Evolutionary conservation across 192 early-diverging fungal species (phyloP).

Genomic region (Coemansia sp.): DNA sequence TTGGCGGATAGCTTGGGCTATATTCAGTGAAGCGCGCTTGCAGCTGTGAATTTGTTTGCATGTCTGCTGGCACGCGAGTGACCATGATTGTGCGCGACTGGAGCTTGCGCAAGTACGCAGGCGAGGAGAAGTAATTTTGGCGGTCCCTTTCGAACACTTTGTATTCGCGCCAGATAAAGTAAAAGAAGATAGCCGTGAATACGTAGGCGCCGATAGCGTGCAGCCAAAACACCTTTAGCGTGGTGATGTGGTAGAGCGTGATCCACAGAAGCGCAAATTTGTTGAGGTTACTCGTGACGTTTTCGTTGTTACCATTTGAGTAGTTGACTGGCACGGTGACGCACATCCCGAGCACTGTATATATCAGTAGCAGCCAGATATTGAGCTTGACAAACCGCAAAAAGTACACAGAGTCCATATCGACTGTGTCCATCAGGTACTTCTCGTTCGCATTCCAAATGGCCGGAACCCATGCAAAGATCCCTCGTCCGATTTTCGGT

Average conservation of each 20-base stretch:
- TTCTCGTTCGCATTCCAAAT: slow-evolving; percentile 61
- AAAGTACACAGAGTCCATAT: slow-evolving; percentile 71
- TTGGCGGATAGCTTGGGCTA: slow-evolving; percentile 44
- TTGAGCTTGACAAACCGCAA: slow-evolving; percentile 66
- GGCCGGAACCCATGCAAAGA: slow-evolving; percentile 66
- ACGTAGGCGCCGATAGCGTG: slow-evolving; percentile 62
- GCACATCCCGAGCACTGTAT: slow-evolving; percentile 61
- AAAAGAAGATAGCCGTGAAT: slow-evolving; percentile 59
- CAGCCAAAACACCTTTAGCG: slow-evolving; percentile 61
- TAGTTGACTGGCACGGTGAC: slow-evolving; percentile 67
- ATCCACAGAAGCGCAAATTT: slow-evolving; percentile 46
- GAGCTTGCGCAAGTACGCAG: slow-evolving; percentile 61
- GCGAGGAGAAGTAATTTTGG: slow-evolving; percentile 61
- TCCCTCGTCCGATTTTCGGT: slow-evolving; percentile 62
- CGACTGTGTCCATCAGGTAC: slow-evolving; percentile 63
- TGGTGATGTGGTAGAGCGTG: slow-evolving; percentile 54
- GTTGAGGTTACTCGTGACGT: slow-evolving; percentile 26
- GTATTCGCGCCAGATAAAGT: slow-evolving; percentile 58
- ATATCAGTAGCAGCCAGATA: slow-evolving; percentile 58
- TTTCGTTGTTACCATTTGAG: slow-evolving; percentile 57
- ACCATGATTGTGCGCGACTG: slow-evolving; percentile 70
- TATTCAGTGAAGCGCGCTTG: slow-evolving; percentile 51
- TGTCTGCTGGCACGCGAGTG: slow-evolving; percentile 58
- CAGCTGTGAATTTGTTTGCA: slow-evolving; percentile 62
- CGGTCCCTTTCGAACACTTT: slow-evolving; percentile 54